Evolutionary conservation across 2,329 filamentous ascomycete genomes (phyloP).

Genomic region (Stachybotrys chartarum): DNA sequence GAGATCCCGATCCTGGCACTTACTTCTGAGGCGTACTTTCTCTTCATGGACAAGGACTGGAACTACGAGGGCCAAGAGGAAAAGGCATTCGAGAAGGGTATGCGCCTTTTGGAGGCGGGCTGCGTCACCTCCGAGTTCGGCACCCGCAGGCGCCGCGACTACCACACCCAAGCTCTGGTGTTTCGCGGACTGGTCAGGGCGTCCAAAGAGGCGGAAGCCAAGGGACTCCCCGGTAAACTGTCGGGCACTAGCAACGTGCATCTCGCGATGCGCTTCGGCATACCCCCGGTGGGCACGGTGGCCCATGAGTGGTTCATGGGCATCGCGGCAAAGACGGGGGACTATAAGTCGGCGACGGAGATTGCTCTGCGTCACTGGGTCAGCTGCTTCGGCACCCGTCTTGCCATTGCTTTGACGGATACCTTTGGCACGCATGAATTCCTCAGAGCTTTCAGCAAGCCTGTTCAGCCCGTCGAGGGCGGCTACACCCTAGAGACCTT

Average conservation of each 20-base stretch:
- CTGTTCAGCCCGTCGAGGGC: slow-evolving; percentile 39
- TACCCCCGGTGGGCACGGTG: slow-evolving; percentile 77
- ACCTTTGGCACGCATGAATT: slow-evolving; percentile 93
- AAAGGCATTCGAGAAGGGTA: slow-evolving; percentile 75
- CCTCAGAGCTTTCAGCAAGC: slow-evolving; percentile 72
- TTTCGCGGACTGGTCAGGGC: slow-evolving; percentile 80
- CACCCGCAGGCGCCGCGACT: slow-evolving; percentile 80
- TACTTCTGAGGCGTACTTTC: slow-evolving; percentile 95
- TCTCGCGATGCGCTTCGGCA: slow-evolving; percentile 85
- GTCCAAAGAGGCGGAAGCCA: slow-evolving; percentile 59
- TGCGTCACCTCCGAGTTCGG: slow-evolving; percentile 94
- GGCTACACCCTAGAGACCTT: slow-evolving; percentile 34
- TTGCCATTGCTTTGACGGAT: slow-evolving; percentile 88
- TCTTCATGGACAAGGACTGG: slow-evolving; percentile 93
- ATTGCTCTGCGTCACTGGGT: slow-evolving; percentile 83
- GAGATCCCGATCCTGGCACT: slow-evolving; percentile 91
- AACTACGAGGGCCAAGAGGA: slow-evolving; percentile 80
- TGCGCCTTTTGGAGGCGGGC: slow-evolving; percentile 68
- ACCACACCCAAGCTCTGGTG: slow-evolving; percentile 89
- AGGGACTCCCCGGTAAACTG: slow-evolving; percentile 64
- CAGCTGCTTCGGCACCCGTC: slow-evolving; percentile 76
- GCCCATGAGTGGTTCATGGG: slow-evolving; percentile 99
- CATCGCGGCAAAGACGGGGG: slow-evolving; percentile 79
- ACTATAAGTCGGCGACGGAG: slow-evolving; percentile 82
- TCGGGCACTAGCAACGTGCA: slow-evolving; percentile 95